phyloP scores from a whole-genome alignment of 768 basidiomycete genomes.

The Tricholoma bakamatsutake region DNA sequence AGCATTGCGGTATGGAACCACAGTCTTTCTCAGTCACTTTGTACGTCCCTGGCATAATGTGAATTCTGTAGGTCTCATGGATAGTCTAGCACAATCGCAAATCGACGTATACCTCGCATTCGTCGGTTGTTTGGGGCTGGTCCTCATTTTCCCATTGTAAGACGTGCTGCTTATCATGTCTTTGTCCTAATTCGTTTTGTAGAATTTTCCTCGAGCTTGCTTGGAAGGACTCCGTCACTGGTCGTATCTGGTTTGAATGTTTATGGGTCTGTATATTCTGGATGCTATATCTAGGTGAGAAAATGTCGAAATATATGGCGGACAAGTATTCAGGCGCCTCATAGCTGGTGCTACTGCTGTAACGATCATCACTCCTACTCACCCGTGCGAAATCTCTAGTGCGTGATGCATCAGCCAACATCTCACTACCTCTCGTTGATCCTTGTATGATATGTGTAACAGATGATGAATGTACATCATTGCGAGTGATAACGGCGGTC shows the following conservation, averaged over 20 bases:
- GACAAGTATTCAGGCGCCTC: background rate
- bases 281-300: conserved; percentile 51
- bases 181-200: conserved; percentile 1
- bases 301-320: background rate
- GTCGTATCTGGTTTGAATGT: conserved; percentile 70
- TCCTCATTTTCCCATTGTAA: conserved; percentile 54
- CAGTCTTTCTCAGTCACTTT: conserved; percentile 35
- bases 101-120: conserved; percentile 58
- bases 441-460: background rate
- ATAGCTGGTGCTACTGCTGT: conserved; percentile 50
- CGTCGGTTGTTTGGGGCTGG: conserved; percentile 52
- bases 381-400: conserved; percentile 31
- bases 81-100: conserved; percentile 25
- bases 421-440: background rate
- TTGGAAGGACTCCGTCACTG: conserved; percentile 42
- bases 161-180: conserved; percentile 16
- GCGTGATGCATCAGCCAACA: conserved; percentile 1
- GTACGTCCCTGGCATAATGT: conserved; percentile 28
- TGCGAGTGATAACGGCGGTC: conserved; percentile 51
- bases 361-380: conserved; percentile 31
- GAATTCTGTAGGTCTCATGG: conserved; percentile 4
- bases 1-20: conserved; percentile 68
- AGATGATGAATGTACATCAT: conserved; percentile 42
- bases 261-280: conserved; percentile 55
- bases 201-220: conserved; percentile 57